phyloP scores from a whole-genome alignment of 1,139 yeast species.

The Pichia sp. region DNA sequence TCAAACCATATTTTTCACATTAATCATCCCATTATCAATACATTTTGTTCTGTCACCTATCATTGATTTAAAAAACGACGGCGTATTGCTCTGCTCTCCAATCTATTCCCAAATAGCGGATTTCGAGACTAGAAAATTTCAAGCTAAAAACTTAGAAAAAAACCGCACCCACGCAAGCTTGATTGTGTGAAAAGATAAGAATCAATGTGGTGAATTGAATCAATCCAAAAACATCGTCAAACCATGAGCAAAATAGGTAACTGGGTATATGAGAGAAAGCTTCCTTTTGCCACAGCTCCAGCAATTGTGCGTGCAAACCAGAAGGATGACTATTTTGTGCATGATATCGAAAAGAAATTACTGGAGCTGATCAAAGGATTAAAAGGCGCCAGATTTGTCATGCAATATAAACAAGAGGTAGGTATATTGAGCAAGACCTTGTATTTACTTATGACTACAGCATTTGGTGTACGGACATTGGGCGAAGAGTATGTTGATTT shows the following conservation, averaged over 20 bases:
- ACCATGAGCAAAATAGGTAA: neutral
- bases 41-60: too few relatives aligned
- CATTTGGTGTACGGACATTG: slow-evolving; percentile 71
- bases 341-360: slow-evolving; percentile 44
- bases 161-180: too few relatives aligned
- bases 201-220: too few relatives aligned
- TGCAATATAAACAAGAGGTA: slow-evolving; percentile 56
- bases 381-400: slow-evolving; percentile 63
- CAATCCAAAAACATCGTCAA: too few relatives aligned
- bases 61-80: too few relatives aligned
- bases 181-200: too few relatives aligned
- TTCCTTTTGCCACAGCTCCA: slow-evolving; percentile 26
- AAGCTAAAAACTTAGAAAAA: too few relatives aligned
- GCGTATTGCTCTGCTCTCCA: too few relatives aligned
- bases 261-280: slow-evolving; percentile 1
- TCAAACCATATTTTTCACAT: too few relatives aligned
- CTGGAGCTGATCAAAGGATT: slow-evolving; percentile 46
- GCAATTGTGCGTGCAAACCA: slow-evolving; percentile 69
- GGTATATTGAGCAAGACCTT: slow-evolving; percentile 44
- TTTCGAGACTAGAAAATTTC: too few relatives aligned
- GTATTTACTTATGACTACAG: slow-evolving; percentile 61
- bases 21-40: too few relatives aligned
- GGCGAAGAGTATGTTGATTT: slow-evolving; percentile 95
- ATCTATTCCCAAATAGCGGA: too few relatives aligned
- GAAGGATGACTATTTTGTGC: slow-evolving; percentile 70